Evolutionary conservation across 2,329 filamentous ascomycete species (phyloP), one percentile per base, ranked within the genome.

Genomic region (Thermoascus crustaceus): DNA sequence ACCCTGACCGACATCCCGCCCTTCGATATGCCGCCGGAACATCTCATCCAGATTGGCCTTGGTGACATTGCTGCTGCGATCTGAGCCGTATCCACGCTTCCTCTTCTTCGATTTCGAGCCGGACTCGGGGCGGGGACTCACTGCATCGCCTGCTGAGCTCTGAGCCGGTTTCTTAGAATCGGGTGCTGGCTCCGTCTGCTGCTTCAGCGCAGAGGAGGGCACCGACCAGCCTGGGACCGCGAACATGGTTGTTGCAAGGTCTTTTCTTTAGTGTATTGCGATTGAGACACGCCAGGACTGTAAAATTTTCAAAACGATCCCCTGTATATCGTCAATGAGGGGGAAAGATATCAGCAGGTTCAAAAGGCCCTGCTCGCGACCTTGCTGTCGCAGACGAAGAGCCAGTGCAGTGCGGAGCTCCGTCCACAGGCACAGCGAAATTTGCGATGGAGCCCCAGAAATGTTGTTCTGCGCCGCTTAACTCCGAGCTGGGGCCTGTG

Each of bases 161-260:
- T 71, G 57, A 88, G 82, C 16, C 78, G 63, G 57, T 82, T 82
- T 73, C 26, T 61, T 63, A 40, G 76, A 73, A 38, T 82, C 72
- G 33, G 82, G 75, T 11, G 55, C 53, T 42, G 53, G 53, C 42
- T 72, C 66, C 11, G 68, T 73, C 62, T 94, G 85, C 19, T 76
- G 63, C 61, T 85, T 86, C 44, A 93, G 75, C 34, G 67, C 68
- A 46, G 78, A 75, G 42, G 80, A 73, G 37, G 85, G 77, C 22
- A 95, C 72, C 24, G 85, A 85, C 88, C 89, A 95, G 48, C 91
- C 91, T 53, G 85, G 84, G 19, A 96, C 88, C 7, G 87, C 81
- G 61, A 96, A 96, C 89, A 96, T 62, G n/a, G n/a, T n/a, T n/a
- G n/a, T n/a, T n/a, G n/a, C n/a, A n/a, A n/a, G n/a, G n/a, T n/a